Evolutionary conservation across 2,329 filamentous ascomycete species (phyloP), one percentile per base, ranked within the genome.

Genomic region (Diaporthe vexans): DNA sequence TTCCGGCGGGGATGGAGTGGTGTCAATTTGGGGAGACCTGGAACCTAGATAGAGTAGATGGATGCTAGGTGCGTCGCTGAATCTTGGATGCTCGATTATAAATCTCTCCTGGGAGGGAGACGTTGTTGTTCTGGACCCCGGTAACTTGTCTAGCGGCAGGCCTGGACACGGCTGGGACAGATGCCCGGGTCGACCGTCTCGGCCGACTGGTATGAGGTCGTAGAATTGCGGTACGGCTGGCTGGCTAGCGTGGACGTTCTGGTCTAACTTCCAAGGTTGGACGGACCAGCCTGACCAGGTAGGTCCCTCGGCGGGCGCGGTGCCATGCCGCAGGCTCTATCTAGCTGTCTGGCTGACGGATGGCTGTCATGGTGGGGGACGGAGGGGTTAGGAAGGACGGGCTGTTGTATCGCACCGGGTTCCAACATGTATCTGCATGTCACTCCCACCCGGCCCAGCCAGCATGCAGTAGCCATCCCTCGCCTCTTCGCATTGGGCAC

Each of bases 81-180:
- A 37, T 37, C 40, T 33, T 43, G 40, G 40, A 1, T 43, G 15
- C 11, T 37, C 46, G 46, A 33, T 67, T 13, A 52, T 15, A 63
- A 13, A 40, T 11, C 46, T 29, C n/a, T 26, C 5, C 13, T 19
- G 29, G 29, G 29, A 7, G 29, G 40, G 43, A 37, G 61, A 7
- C 17, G 43, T 21, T 8, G 29, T 17, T n/a, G 43, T 8, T 35
- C 13, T 13, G 37, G 63, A n/a, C 29, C 13, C 63, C 46, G 4
- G 33, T 9, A 61, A 26, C 13, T 26, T 35, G 21, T 58, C 56
- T 46, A 48, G 40, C 59, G 24, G 37, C 21, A 5, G 24, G 59
- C 59, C 59, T 63, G 37, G 59, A 63, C 59, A n/a, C 46, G 61
- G 61, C 43, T 51, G 43, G 46, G 21, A 52, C 26, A 37, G 46